Conservation (phyloP, 2,329 filamentous ascomycete species). For the Diaporthe eres region DNA sequence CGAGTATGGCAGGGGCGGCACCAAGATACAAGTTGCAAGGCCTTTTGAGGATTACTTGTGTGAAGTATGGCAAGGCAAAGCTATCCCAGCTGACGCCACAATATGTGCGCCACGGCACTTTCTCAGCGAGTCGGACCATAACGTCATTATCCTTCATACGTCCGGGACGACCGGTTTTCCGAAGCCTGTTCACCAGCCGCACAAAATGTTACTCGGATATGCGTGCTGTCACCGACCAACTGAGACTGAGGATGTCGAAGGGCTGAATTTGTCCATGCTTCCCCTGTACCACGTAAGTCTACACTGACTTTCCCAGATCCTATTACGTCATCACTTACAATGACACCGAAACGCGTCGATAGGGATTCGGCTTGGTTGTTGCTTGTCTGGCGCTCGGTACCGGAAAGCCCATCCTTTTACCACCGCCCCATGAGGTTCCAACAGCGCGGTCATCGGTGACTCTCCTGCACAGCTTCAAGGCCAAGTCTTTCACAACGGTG, state of each 20-base stretch:
- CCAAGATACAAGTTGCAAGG: not conserved
- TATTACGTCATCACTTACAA: not conserved
- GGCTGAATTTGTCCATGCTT: slow-evolving; percentile 6
- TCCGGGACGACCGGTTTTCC: slow-evolving; percentile 21
- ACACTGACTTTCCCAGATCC: no score
- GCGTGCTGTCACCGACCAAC: not conserved
- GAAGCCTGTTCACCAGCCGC: not conserved
- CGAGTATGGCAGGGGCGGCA: not conserved
- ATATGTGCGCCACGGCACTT: not conserved
- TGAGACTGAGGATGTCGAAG: not conserved
- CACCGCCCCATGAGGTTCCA: not conserved
- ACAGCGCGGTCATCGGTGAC: not conserved
- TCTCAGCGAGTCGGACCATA: not conserved
- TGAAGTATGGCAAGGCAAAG: no score
- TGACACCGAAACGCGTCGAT: not conserved
- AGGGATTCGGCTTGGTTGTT: slow-evolving; percentile 13
- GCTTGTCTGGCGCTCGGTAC: not conserved
- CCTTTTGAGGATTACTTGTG: not conserved
- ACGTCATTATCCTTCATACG: not conserved
- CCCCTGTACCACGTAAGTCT: slow-evolving; percentile 5
- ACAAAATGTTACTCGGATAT: slow-evolving; percentile 13
- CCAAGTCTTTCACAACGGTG: slow-evolving; percentile 14
- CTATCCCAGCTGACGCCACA: not conserved
- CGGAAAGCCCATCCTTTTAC: slow-evolving; percentile 9
- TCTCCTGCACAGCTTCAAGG: not conserved